Conservation (phyloP, 371 early-diverging fungal species). For the Umbelopsis sp. region DNA sequence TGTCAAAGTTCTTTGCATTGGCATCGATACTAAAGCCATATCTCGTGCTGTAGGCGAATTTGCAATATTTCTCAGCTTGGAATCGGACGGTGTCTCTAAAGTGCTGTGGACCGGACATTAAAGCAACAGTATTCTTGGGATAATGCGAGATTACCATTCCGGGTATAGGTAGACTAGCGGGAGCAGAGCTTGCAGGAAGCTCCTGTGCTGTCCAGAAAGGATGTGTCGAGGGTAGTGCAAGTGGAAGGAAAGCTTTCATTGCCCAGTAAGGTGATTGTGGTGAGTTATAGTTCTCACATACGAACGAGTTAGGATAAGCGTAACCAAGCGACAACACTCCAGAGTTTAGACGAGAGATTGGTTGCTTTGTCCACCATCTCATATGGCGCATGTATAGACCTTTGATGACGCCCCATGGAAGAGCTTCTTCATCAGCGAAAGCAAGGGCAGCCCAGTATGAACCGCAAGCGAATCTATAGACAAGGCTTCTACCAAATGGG, state of each 20-base stretch:
- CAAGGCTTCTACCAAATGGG: constrained; percentile 9
- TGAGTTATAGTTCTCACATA: constrained; percentile 15
- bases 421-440: constrained; percentile 14
- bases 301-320: not conserved
- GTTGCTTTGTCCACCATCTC: constrained; percentile 17
- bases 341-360: constrained; percentile 6
- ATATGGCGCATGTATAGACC: constrained; percentile 17
- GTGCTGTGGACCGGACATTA: constrained; percentile 17
- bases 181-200: not conserved
- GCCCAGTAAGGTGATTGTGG: constrained; percentile 16
- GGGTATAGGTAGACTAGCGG: not conserved
- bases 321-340: constrained; percentile 2
- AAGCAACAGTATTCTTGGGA: constrained; percentile 4
- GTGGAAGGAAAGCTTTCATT: constrained; percentile 13
- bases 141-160: constrained; percentile 20
- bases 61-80: constrained; percentile 15
- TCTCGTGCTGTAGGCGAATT: constrained; percentile 12
- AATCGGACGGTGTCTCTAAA: constrained; percentile 1
- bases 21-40: constrained; percentile 16
- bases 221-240: not conserved
- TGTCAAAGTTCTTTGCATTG: not conserved
- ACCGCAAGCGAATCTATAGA: constrained; percentile 6
- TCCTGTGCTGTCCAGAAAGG: constrained; percentile 20
- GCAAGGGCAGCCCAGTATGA: constrained; percentile 3
- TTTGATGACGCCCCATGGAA: constrained; percentile 19